Percentiles rank a stretch among this genome's conserved stretches.
phyloP scores from a whole-genome alignment of 805 yeast genomes.

The Maudiozyma bulderi region DNA sequence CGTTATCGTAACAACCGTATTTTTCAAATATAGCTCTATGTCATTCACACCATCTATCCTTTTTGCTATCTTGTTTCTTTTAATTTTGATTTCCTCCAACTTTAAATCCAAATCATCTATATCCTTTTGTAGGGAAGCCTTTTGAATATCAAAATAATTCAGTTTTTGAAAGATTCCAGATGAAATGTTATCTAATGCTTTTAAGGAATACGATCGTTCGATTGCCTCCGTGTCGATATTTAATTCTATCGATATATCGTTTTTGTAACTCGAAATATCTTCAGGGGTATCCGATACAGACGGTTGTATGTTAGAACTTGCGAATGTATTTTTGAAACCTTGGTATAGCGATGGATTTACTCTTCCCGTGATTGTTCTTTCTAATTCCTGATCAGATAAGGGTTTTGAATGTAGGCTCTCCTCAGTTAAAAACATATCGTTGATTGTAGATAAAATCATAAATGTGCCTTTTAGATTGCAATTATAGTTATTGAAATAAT shows the following conservation, averaged over 20 bases:
- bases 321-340: slow-evolving; percentile 53
- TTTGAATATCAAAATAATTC: slow-evolving; percentile 49
- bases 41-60: slow-evolving; percentile 45
- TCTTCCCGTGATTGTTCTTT: slow-evolving; percentile 16
- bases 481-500: slow-evolving; percentile 31
- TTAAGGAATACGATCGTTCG: slow-evolving; percentile 29
- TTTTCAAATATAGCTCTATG: slow-evolving; percentile 42
- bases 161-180: slow-evolving; percentile 36
- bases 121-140: slow-evolving; percentile 55
- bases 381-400: background rate
- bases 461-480: slow-evolving; percentile 34
- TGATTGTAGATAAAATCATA: slow-evolving; percentile 41
- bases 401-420: background rate
- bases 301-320: slow-evolving; percentile 31
- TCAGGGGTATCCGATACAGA: background rate
- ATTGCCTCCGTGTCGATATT: slow-evolving; percentile 4
- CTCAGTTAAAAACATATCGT: slow-evolving; percentile 51
- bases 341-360: slow-evolving; percentile 48
- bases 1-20: slow-evolving; percentile 33
- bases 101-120: slow-evolving; percentile 50
- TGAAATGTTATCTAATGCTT: slow-evolving; percentile 31
- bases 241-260: background rate
- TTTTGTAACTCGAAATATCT: background rate
- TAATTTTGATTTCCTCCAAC: slow-evolving; percentile 37
- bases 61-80: slow-evolving; percentile 41